Base-by-base conservation (phyloP, 768 basidiomycete genomes). In the Rhodosporidiobolus odoratus region DNA sequence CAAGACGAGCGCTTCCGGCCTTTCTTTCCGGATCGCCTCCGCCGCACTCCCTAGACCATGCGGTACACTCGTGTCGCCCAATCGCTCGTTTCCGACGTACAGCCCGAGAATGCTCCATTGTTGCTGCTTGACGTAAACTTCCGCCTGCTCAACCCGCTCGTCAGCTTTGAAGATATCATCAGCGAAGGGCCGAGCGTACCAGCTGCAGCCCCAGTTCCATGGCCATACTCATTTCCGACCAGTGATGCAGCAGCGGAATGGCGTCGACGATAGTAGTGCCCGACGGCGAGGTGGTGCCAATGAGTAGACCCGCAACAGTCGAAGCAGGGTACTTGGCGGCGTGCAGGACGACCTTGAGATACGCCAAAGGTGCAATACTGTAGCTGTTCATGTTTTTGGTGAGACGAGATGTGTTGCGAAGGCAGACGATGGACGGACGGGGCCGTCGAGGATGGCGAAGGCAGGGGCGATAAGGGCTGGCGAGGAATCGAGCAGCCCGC, bases 201-300 rank as follows among this genome's bases (percentile, higher is more conserved):
- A 77, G 54, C 35, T 66, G 58, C 30, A 76, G 32, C 0, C 72
- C 90, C 69, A 90, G 86, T 78, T 91, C 89, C 88, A 90, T 90
- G 87, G 89, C 89, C 6, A 89, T 88, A 70, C 87, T 88, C 62
- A 92, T 82, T 75, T 84, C 87, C 12, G 89, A 90, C 90, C 90
- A 92, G 77, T 90, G 87, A 77, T 92, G 90, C 60, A 90, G 83
- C 43, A 92, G 82, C 23, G 91, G 91, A 47, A 92, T 82, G 4
- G 86, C 84, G 76, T 92, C 89, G 58, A 82, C 80, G 27, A 79
- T 58, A 58, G 89, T 83, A 63, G 78, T 16, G 21, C 40, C 34
- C 23, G 58, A n/a, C n/a, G 27, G 43, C 38, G 25, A 76, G 56
- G 81, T 78, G 40, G 81, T 84, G 43, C 89, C 89, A 2, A 92